Conservation (phyloP, 495 filamentous ascomycete species). For the Barbatosphaeria neglecta region DNA sequence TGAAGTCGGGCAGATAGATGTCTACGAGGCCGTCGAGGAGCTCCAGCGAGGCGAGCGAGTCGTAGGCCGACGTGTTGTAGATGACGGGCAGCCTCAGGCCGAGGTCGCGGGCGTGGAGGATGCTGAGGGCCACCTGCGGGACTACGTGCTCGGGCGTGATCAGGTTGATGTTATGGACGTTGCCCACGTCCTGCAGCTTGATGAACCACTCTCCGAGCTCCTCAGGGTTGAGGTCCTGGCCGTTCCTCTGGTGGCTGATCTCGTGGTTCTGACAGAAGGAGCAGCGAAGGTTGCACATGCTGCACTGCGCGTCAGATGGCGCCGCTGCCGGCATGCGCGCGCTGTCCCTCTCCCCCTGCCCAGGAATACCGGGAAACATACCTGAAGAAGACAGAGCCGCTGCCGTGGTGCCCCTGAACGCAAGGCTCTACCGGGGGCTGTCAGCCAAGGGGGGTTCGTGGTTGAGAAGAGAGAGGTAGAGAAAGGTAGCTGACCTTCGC, state of each 20-base stretch:
- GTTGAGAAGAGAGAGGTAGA: no score
- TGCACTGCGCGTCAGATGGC: neutral
- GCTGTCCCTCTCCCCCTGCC: neutral
- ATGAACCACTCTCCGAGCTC: conserved; percentile 67
- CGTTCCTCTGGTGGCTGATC: conserved; percentile 61
- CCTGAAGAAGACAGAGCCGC: conserved; percentile 62
- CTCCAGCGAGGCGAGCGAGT: conserved; percentile 52
- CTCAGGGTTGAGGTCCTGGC: conserved; percentile 63
- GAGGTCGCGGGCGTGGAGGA: conserved; percentile 53
- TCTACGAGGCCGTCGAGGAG: conserved; percentile 65
- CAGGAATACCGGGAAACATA: neutral
- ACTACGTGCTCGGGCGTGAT: conserved; percentile 70
- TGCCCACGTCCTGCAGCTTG: conserved; percentile 60
- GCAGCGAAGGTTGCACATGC: conserved; percentile 62
- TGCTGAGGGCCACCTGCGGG: conserved; percentile 60
- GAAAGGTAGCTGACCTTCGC: conserved; percentile 46
- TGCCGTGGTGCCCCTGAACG: conserved; percentile 64
- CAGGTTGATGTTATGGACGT: conserved; percentile 71
- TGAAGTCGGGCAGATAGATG: conserved; percentile 72
- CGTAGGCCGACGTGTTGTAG: conserved; percentile 70
- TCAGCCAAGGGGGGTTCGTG: no score
- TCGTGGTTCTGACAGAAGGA: conserved; percentile 80
- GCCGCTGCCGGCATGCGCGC: no score
- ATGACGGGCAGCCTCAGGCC: conserved; percentile 59
- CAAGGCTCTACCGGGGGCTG: conserved; percentile 54